phyloP scores from a whole-genome alignment of 2,329 filamentous ascomycete genomes.

The Verticillium klebahnii region DNA sequence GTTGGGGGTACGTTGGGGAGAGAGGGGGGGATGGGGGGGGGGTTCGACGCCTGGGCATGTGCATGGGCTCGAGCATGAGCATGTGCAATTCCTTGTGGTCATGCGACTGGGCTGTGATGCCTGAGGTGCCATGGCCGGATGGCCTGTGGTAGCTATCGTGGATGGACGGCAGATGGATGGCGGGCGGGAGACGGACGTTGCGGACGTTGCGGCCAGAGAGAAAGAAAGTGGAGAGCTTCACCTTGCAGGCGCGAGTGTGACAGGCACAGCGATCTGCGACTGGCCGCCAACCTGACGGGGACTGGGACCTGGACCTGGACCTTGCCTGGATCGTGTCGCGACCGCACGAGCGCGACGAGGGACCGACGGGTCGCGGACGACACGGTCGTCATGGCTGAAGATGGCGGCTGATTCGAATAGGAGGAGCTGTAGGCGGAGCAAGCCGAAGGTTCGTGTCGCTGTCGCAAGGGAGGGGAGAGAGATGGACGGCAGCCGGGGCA shows the following conservation, averaged over 20 bases:
- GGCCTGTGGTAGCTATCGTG: neutral
- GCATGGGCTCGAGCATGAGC: neutral
- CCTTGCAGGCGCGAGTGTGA: constrained; percentile 1
- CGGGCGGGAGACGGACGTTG: neutral
- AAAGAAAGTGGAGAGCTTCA: constrained; percentile 3
- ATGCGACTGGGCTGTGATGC: neutral
- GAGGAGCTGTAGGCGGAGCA: constrained; percentile 16
- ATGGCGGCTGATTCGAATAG: constrained; percentile 8
- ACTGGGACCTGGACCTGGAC: neutral
- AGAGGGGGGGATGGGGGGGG: neutral
- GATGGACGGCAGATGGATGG: neutral
- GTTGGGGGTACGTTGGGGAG: neutral
- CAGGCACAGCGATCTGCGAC: constrained; percentile 9
- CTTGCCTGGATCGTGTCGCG: constrained; percentile 1
- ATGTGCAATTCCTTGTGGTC: neutral
- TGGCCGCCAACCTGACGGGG: constrained; percentile 6
- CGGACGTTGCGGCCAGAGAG: neutral
- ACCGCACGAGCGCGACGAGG: constrained; percentile 2
- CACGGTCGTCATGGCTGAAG: constrained; percentile 20
- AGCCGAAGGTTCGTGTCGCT: neutral
- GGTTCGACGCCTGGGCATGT: neutral
- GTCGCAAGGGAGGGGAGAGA: neutral
- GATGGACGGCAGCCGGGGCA: neutral
- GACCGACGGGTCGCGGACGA: constrained; percentile 1
- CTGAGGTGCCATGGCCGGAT: neutral